Conservation (phyloP, 371 early-diverging fungal genomes). For the Batkoa obscura region DNA sequence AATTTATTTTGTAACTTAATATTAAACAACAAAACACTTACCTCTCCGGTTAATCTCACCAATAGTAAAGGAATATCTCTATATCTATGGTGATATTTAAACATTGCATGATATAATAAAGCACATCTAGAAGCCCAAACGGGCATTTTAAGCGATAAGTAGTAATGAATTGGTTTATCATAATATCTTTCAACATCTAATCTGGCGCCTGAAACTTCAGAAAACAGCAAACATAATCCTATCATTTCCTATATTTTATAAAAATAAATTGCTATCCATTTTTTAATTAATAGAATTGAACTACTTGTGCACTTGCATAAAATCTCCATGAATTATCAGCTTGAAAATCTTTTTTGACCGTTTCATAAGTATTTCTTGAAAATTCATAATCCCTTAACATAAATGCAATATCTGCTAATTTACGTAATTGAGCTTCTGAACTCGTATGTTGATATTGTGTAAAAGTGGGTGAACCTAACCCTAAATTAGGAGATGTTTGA, state of each 20-base stretch:
- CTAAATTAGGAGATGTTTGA: conserved; percentile 11
- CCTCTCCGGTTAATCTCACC: conserved; percentile 53
- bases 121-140: conserved; percentile 30
- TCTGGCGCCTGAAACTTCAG: conserved; percentile 28
- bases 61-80: conserved; percentile 46
- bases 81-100: conserved; percentile 42
- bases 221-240: conserved; percentile 58
- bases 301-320: conserved; percentile 58
- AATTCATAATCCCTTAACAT: conserved; percentile 85
- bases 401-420: conserved; percentile 85
- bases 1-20: neutral
- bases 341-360: conserved; percentile 71
- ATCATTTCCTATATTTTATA: conserved; percentile 57
- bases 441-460: conserved; percentile 43
- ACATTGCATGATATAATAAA: conserved; percentile 59
- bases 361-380: conserved; percentile 73
- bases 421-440: conserved; percentile 78
- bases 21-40: conserved; percentile 7
- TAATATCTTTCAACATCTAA: conserved; percentile 50
- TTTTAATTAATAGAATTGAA: neutral
- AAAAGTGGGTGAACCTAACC: neutral
- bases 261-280: conserved; percentile 7
- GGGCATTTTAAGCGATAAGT: conserved; percentile 17
- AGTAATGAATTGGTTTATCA: conserved; percentile 53
- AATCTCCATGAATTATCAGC: conserved; percentile 67